Conservation (phyloP, 2,329 filamentous ascomycete species). For the Ascochyta rabiei region DNA sequence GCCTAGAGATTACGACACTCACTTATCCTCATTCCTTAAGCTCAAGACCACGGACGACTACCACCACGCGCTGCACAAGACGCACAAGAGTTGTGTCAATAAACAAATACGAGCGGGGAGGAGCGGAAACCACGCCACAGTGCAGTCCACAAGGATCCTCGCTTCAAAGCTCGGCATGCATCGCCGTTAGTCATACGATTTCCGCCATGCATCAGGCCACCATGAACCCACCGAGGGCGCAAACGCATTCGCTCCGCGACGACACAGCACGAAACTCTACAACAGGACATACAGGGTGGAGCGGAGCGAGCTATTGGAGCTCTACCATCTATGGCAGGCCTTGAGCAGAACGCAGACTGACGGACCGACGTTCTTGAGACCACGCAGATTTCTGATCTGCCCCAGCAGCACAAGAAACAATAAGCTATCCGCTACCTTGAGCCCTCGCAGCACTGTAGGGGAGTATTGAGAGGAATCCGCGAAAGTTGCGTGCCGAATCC, state of each 20-base stretch:
- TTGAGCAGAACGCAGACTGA: too few relatives aligned
- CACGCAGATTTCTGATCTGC: too few relatives aligned
- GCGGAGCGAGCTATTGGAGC: background rate
- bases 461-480: background rate
- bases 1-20: background rate
- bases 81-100: conserved; percentile 18
- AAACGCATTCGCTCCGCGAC: background rate
- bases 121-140: conserved; percentile 24
- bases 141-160: conserved; percentile 5
- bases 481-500: background rate
- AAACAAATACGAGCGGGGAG: conserved; percentile 35
- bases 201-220: conserved; percentile 12
- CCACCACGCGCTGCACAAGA: background rate
- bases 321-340: too few relatives aligned
- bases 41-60: background rate
- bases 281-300: background rate
- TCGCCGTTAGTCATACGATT: conserved; percentile 23
- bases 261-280: background rate
- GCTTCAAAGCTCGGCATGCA: conserved; percentile 17
- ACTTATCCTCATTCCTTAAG: conserved; percentile 1
- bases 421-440: background rate
- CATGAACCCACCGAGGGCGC: background rate
- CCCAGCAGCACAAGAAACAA: too few relatives aligned
- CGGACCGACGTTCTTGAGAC: too few relatives aligned
- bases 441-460: background rate